These are phyloP conservation scores for Peronospora belbahrii DNA, from an alignment of 352 stramenopile genomes.

Conservation along the genomic window DNA sequence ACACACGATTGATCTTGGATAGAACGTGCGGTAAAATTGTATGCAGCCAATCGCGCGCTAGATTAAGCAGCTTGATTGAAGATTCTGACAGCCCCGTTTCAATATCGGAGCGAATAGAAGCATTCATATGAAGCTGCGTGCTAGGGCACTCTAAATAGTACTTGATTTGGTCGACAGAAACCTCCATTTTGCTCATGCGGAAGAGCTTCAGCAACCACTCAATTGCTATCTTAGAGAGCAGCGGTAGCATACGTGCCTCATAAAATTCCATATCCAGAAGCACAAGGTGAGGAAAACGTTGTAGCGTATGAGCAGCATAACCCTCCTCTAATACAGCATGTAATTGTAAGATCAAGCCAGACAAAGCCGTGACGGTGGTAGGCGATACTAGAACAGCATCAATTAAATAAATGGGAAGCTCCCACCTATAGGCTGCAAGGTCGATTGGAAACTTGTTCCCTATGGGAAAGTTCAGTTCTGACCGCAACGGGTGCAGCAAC, in stretches of 20 bases:
- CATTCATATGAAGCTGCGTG: constrained; percentile 55
- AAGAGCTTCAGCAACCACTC: constrained; percentile 82
- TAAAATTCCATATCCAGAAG: constrained; percentile 97
- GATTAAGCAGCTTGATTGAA: constrained; percentile 97
- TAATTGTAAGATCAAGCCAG: constrained; percentile 46
- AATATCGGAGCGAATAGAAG: constrained; percentile 71
- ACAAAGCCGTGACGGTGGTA: constrained; percentile 4
- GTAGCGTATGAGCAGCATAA: constrained; percentile 89
- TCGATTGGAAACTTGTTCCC: constrained; percentile 89
- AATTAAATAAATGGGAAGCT: constrained; percentile 89
- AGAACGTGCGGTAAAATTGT: constrained; percentile 98
- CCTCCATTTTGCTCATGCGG: constrained; percentile 91
- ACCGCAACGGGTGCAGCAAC: constrained; percentile 85
- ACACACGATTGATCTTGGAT: constrained; percentile 99
- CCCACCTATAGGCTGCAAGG: constrained; percentile 85
- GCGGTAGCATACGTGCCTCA: constrained; percentile 85
- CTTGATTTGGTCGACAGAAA: constrained; percentile 64
- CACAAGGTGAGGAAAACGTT: constrained; percentile 96
- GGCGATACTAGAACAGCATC: constrained; percentile 87
- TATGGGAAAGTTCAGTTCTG: constrained; percentile 89
- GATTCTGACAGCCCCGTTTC: constrained; percentile 63
- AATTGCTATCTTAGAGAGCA: constrained; percentile 87
- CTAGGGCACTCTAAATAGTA: constrained; percentile 63
- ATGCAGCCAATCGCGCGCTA: constrained; percentile 94
- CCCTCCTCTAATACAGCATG: constrained; percentile 88